These are phyloP conservation scores for Kwoniella sp. DNA, from an alignment of 768 basidiomycete species.

Conservation along the genomic window DNA sequence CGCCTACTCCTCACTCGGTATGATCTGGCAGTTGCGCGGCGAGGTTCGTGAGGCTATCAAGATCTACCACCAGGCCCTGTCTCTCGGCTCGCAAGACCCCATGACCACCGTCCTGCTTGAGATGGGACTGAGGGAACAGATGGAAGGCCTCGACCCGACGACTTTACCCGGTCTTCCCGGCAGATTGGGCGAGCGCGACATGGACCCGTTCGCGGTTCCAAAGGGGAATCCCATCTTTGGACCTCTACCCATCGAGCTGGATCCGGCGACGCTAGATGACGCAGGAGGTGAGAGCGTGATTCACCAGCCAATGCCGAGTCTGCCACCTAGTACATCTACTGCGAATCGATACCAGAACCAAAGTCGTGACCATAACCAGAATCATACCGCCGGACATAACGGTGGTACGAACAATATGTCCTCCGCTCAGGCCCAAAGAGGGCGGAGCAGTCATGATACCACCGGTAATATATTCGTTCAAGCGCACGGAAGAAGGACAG, in stretches of 20 bases:
- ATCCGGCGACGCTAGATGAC: slow-evolving; percentile 21
- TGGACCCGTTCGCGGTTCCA: slow-evolving; percentile 44
- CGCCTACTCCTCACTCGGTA: slow-evolving; percentile 85
- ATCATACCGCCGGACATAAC: neutral
- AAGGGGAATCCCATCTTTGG: slow-evolving; percentile 42
- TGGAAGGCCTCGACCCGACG: slow-evolving; percentile 41
- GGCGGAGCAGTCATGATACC: no score
- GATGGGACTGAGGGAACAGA: slow-evolving; percentile 50
- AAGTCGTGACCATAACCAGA: neutral
- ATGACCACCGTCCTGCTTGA: slow-evolving; percentile 53
- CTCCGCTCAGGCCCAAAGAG: no score
- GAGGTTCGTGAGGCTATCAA: slow-evolving; percentile 79
- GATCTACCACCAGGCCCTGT: slow-evolving; percentile 84
- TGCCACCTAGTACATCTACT: neutral
- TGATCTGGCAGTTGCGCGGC: slow-evolving; percentile 76
- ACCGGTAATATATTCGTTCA: no score
- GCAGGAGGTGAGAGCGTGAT: slow-evolving; percentile 31
- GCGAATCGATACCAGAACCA: neutral
- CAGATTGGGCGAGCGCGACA: slow-evolving; percentile 17
- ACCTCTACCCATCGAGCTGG: slow-evolving; percentile 32
- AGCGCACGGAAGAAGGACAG: no score
- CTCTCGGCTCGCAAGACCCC: slow-evolving; percentile 51
- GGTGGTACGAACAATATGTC: no score
- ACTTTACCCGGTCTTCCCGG: slow-evolving; percentile 46
- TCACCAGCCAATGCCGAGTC: slow-evolving; percentile 13